phyloP scores from a whole-genome alignment of 164 flowering plant genomes.

The Magnolia officinalis region DNA sequence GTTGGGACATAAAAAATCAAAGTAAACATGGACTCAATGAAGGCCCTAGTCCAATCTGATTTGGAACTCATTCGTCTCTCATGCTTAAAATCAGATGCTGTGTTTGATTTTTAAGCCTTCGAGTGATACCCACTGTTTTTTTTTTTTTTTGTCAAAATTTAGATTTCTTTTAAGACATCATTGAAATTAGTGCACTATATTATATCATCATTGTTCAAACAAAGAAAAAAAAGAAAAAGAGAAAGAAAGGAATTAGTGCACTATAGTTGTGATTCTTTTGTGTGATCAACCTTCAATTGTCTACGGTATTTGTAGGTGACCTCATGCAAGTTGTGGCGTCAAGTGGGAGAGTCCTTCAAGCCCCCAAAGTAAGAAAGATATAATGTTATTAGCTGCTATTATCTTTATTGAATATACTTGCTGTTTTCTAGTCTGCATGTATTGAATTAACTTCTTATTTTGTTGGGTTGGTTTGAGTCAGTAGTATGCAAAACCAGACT shows the following conservation, averaged over 20 bases:
- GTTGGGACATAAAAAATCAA: not conserved
- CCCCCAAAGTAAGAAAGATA: constrained; percentile 77
- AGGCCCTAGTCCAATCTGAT: not conserved
- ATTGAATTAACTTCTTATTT: no score
- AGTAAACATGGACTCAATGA: not conserved
- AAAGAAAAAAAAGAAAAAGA: no score
- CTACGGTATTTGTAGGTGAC: constrained; percentile 52
- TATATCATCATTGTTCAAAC: no score
- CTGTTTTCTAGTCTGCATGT: no score
- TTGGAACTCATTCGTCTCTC: not conserved
- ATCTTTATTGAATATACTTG: no score
- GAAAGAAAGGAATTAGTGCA: not conserved
- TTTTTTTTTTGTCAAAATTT: no score
- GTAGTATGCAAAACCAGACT: no score
- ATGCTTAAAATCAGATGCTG: not conserved
- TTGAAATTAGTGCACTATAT: not conserved
- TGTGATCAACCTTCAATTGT: not conserved
- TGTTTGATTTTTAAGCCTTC: no score
- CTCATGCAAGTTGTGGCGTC: constrained; percentile 79
- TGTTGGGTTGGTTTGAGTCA: no score
- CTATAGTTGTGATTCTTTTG: not conserved
- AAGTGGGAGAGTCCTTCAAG: constrained; percentile 86
- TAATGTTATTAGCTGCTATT: no score
- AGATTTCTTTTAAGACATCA: not conserved
- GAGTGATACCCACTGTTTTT: no score